Evolutionary conservation across 192 early-diverging fungal species (phyloP), one percentile per base, ranked within the genome.

Genomic region (Entomortierella beljakovae): DNA sequence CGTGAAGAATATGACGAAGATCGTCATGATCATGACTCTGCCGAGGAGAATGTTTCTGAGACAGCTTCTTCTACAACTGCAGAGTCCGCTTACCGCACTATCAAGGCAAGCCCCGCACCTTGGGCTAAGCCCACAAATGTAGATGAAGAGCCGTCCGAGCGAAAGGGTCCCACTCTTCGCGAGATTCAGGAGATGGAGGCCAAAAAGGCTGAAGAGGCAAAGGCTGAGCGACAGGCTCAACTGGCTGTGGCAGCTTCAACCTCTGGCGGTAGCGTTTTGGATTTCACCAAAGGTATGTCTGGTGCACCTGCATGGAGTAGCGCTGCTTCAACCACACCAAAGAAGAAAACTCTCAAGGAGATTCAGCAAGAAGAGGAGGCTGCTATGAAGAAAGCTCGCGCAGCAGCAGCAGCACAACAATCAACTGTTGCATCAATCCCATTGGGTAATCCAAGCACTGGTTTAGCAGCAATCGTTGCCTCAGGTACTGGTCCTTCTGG

Each of bases 171-270:
- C 13, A 86, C 88, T 20, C 59, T 90, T 28, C 84, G 86, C 28
- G 89, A 90, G 74, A 88, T 90, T 60, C 89, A 90, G 68, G 89
- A 89, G 56, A 70, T 86, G 73, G 89, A 90, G 67, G 87, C 85
- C 52, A 84, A 83, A 38, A 81, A 83, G 63, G 64, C 79, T 8
- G 64, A 75, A 46, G 71, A 71, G 42, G 42, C 57, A 11, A 80
- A 73, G 40, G 80, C 70, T 50, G 83, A 85, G 38, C 68, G 80
- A 18, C 79, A 81, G 42, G 60, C 80, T 8, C 64, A 73, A 29
- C 31, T 68, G 53, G 58, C 67, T 29, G 49, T 74, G 28, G 61
- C 66, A 26, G 66, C 72, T 51, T 35, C 71, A 1, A 31, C 57
- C n/a, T 3, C 61, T n/a, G 68, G 61, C 26, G 59, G 38, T 40